A percentile compares a stretch with the other conserved stretches of the same genome.
Conservation (phyloP, 1,284 basidiomycete species). For the Ustilago tritici region DNA sequence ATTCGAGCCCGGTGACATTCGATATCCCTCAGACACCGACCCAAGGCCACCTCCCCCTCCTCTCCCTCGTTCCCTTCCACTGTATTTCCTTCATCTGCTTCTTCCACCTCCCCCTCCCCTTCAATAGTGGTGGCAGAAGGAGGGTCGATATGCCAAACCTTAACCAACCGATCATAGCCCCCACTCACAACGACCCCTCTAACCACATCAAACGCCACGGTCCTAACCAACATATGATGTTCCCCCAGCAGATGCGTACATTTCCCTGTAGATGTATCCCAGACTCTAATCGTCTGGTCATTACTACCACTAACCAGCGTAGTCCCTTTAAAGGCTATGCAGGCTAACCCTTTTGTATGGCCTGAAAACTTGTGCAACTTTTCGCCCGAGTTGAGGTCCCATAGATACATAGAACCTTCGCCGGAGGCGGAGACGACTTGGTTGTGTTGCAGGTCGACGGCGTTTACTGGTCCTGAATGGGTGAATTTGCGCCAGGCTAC, state of each 20-base stretch:
- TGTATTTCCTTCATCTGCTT: neutral
- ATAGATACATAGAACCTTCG: constrained; percentile 54
- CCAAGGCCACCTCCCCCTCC: neutral
- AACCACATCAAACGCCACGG: constrained; percentile 37
- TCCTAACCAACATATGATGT: constrained; percentile 53
- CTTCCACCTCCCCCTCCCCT: neutral
- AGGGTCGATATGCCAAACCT: constrained; percentile 38
- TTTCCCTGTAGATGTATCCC: constrained; percentile 46
- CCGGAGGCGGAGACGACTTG: constrained; percentile 56
- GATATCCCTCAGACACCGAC: constrained; percentile 31
- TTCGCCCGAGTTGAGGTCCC: constrained; percentile 48
- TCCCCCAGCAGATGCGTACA: constrained; percentile 44
- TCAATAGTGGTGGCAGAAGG: neutral
- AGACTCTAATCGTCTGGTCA: constrained; percentile 59
- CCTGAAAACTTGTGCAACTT: constrained; percentile 43
- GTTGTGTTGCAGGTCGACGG: constrained; percentile 35
- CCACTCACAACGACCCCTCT: constrained; percentile 48
- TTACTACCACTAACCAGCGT: constrained; percentile 56
- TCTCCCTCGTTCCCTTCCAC: neutral
- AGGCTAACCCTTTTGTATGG: constrained; percentile 57
- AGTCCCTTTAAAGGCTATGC: constrained; percentile 40
- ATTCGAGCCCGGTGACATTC: constrained; percentile 37
- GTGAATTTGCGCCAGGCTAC: constrained; percentile 25
- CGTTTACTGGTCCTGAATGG: constrained; percentile 52
- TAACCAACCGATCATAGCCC: constrained; percentile 57